phyloP scores from a whole-genome alignment of 148 eudicot genomes.

The Persicaria maculosa region DNA sequence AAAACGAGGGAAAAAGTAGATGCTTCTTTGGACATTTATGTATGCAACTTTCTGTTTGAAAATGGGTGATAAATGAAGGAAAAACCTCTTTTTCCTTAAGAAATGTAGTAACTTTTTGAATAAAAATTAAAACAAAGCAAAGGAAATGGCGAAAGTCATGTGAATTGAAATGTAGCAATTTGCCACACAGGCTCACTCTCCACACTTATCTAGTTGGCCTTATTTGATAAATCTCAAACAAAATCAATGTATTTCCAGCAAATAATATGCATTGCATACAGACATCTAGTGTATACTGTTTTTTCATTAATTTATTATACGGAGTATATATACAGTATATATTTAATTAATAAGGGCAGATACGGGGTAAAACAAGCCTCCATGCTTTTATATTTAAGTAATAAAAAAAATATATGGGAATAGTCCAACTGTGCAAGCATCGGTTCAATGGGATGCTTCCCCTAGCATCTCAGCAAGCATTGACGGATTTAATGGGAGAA shows the following conservation, averaged over 20 bases:
- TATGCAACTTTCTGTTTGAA: not conserved
- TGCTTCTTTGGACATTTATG: not conserved
- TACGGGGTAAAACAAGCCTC: no score
- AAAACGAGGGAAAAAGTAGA: not conserved
- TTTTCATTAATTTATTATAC: no score
- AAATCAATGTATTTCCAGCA: not conserved
- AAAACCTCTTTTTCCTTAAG: not conserved
- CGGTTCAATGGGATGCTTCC: no score
- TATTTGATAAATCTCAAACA: not conserved
- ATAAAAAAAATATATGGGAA: no score
- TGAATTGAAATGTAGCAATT: constrained; percentile 2
- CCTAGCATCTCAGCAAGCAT: no score
- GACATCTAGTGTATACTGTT: no score
- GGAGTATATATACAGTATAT: no score
- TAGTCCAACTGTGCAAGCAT: no score
- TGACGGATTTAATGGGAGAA: no score
- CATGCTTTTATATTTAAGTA: no score
- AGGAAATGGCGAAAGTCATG: not conserved
- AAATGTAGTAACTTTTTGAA: not conserved
- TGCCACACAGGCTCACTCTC: not conserved
- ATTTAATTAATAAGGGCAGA: no score
- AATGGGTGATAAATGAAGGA: not conserved
- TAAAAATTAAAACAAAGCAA: not conserved
- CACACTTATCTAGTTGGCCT: not conserved
- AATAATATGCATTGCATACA: no score